Evolutionary conservation across 2,329 filamentous ascomycete genomes (phyloP).

Genomic region (Colletotrichum abscissum): DNA sequence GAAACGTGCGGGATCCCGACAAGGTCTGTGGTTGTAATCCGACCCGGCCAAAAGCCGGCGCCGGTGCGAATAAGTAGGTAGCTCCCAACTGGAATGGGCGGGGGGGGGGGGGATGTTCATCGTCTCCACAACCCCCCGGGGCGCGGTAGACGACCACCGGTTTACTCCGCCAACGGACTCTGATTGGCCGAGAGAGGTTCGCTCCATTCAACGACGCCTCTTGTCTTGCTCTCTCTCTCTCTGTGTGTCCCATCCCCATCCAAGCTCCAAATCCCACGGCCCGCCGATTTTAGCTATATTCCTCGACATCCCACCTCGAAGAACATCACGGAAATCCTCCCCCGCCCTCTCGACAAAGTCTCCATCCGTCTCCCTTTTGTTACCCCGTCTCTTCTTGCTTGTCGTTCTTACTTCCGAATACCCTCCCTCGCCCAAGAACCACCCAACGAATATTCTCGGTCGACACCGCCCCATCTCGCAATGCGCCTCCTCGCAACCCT

Average conservation of each 20-base stretch:
- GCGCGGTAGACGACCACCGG: slow-evolving; percentile 21
- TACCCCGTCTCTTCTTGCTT: neutral
- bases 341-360: neutral
- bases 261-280: slow-evolving; percentile 1
- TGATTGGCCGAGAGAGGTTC: slow-evolving; percentile 22
- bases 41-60: neutral
- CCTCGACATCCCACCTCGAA: neutral
- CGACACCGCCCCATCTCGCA: slow-evolving; percentile 24
- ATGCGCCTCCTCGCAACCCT: slow-evolving; percentile 51
- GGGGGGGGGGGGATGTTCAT: neutral
- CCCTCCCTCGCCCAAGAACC: too few relatives aligned
- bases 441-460: too few relatives aligned
- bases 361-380: neutral
- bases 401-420: neutral
- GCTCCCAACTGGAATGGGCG: slow-evolving; percentile 2
- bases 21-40: slow-evolving; percentile 2
- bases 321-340: neutral
- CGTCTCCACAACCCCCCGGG: neutral
- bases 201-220: neutral
- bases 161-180: slow-evolving; percentile 8
- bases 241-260: neutral
- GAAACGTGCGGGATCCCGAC: slow-evolving; percentile 1
- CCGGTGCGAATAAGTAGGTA: neutral
- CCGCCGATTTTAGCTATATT: neutral
- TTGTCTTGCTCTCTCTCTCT: neutral